Percentiles rank a stretch among this genome's conserved stretches.
Evolutionary conservation across 495 filamentous ascomycete species (phyloP).

Genomic region (Aspergillus asperescens): DNA sequence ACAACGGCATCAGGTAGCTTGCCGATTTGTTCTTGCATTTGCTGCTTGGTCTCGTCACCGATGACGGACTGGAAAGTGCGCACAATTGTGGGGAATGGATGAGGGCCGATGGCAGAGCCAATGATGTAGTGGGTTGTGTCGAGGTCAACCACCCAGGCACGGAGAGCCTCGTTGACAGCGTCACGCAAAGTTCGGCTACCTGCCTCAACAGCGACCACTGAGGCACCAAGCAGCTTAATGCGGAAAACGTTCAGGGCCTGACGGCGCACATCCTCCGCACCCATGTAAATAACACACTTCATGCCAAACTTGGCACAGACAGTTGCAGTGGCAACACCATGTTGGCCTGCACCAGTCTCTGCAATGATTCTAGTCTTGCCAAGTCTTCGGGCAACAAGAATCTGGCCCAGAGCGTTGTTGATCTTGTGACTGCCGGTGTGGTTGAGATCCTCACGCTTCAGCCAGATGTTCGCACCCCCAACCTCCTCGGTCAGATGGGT

Average conservation of each 20-base stretch:
- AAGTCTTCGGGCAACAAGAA: constrained; percentile 71
- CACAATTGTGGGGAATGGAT: constrained; percentile 94
- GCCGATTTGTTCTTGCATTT: constrained; percentile 72
- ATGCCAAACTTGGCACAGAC: constrained; percentile 96
- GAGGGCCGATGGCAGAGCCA: constrained; percentile 88
- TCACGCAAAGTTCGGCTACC: constrained; percentile 84
- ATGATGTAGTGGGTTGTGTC: constrained; percentile 95
- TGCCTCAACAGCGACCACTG: constrained; percentile 80
- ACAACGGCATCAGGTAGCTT: constrained; percentile 94
- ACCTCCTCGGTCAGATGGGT: constrained; percentile 82
- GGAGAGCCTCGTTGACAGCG: constrained; percentile 89
- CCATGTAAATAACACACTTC: constrained; percentile 96
- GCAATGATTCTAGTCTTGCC: constrained; percentile 94
- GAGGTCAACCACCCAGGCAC: constrained; percentile 81
- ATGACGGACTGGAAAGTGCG: constrained; percentile 94
- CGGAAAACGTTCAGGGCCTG: constrained; percentile 95
- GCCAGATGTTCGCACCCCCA: constrained; percentile 88
- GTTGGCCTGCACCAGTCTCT: constrained; percentile 93
- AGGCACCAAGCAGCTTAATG: constrained; percentile 90
- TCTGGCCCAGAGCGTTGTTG: constrained; percentile 91
- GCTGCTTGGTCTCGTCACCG: constrained; percentile 84
- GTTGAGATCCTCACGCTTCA: constrained; percentile 93
- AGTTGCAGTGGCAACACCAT: constrained; percentile 91
- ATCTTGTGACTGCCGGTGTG: constrained; percentile 89
- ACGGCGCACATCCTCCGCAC: constrained; percentile 85